Evolutionary conservation across 2,329 filamentous ascomycete genomes (phyloP).

Genomic region (Fusarium sp.): DNA sequence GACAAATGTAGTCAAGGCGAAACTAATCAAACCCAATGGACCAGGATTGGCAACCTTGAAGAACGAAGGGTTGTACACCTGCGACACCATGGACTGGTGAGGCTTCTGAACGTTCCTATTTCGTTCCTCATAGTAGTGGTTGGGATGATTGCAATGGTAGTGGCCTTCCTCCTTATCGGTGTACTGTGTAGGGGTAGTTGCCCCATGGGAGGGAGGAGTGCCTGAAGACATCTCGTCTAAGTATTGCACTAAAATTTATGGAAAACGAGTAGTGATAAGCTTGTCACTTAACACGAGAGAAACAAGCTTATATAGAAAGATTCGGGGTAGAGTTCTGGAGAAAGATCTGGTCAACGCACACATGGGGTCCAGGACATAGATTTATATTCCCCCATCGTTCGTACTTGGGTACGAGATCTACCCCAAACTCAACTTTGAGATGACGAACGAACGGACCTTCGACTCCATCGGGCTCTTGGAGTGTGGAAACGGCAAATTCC

Average conservation of each 20-base stretch:
- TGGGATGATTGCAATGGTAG: conserved; percentile 23
- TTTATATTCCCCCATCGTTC: conserved; percentile 20
- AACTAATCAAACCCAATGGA: conserved; percentile 68
- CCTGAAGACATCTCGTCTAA: conserved; percentile 31
- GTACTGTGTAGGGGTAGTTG: conserved; percentile 40
- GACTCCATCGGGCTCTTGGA: conserved; percentile 6
- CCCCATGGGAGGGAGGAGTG: conserved; percentile 34
- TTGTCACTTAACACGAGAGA: not conserved
- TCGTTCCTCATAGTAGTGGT: conserved; percentile 24
- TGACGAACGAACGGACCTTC: conserved; percentile 19
- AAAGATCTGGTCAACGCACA: conserved; percentile 1
- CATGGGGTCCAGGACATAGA: conserved; percentile 2
- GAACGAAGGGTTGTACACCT: conserved; percentile 47
- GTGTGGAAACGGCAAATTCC: conserved; percentile 11
- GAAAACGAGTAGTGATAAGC: not conserved
- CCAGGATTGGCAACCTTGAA: conserved; percentile 67
- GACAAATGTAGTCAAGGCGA: conserved; percentile 72
- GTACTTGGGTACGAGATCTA: conserved; percentile 1
- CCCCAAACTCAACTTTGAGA: conserved; percentile 25
- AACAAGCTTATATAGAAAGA: not conserved
- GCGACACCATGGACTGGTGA: conserved; percentile 49
- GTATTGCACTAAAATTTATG: not conserved
- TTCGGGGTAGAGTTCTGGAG: not conserved
- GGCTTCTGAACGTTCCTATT: conserved; percentile 25
- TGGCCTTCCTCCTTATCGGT: conserved; percentile 34